Evolutionary conservation across 2,329 filamentous ascomycete genomes (phyloP).

Genomic region (Ophiosphaerella herpotricha): DNA sequence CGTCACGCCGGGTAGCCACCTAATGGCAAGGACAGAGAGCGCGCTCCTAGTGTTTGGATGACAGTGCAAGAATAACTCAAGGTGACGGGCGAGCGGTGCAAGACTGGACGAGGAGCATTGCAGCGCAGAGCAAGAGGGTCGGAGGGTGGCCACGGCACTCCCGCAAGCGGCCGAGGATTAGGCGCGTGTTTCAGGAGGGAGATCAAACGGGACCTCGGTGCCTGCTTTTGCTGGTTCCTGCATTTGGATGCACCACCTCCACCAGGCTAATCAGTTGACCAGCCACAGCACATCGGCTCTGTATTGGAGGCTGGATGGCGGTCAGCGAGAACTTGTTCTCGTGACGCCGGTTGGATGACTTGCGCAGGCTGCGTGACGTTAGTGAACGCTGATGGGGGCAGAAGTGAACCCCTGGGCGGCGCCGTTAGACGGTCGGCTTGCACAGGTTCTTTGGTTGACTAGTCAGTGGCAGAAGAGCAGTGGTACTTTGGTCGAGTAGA

Average conservation of each 20-base stretch:
- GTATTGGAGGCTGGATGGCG: conserved; percentile 20
- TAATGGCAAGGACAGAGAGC: conserved; percentile 8
- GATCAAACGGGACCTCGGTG: conserved; percentile 44
- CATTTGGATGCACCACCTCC: conserved; percentile 30
- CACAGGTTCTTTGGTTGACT: too few relatives aligned
- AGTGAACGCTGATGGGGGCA: neutral
- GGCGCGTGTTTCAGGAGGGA: conserved; percentile 41
- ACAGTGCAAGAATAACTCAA: neutral
- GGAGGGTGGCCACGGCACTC: conserved; percentile 10
- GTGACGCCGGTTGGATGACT: conserved; percentile 12
- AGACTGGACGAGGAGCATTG: conserved; percentile 9
- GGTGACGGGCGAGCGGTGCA: conserved; percentile 3
- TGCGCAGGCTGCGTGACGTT: conserved; percentile 6
- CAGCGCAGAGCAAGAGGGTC: neutral
- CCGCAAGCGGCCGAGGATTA: conserved; percentile 18
- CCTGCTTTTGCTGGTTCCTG: conserved; percentile 44
- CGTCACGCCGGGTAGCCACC: conserved; percentile 35
- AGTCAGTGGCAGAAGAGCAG: too few relatives aligned
- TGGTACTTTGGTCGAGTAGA: too few relatives aligned
- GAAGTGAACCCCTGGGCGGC: too few relatives aligned
- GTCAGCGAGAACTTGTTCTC: conserved; percentile 15
- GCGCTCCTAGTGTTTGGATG: conserved; percentile 15
- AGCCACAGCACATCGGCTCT: conserved; percentile 28
- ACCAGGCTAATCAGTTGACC: conserved; percentile 19
- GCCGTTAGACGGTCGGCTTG: too few relatives aligned